A percentile compares a stretch with the other conserved stretches of the same genome.
phyloP scores from a whole-genome alignment of 176 grass and related monocot species.

The Poa pratensis region DNA sequence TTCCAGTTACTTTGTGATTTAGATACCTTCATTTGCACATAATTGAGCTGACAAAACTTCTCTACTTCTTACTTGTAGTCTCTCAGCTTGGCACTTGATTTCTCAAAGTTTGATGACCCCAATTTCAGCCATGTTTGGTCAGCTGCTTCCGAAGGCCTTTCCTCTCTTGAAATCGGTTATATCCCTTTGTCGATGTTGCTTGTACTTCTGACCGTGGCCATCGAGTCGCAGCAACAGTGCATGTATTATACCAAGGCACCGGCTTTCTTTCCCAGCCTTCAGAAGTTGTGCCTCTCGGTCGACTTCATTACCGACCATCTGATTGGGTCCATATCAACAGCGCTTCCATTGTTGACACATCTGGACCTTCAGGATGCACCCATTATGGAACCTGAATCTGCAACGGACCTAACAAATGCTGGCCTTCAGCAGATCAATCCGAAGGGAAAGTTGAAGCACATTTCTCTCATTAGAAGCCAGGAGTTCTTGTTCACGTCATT shows the following conservation, averaged over 20 bases:
- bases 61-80: conserved; percentile 53
- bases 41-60: conserved; percentile 22
- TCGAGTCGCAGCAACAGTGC: conserved; percentile 42
- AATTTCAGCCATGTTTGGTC: conserved; percentile 76
- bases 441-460: conserved; percentile 79
- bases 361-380: conserved; percentile 95
- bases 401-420: conserved; percentile 87
- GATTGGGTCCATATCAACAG: conserved; percentile 73
- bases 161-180: conserved; percentile 87
- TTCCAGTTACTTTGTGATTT: neutral
- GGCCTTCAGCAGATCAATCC: conserved; percentile 90
- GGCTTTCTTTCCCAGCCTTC: conserved; percentile 77
- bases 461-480: conserved; percentile 90
- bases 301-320: conserved; percentile 90
- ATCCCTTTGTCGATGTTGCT: conserved; percentile 87
- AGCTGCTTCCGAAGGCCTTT: conserved; percentile 61
- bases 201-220: conserved; percentile 52
- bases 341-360: conserved; percentile 69
- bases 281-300: conserved; percentile 76
- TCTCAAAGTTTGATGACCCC: conserved; percentile 78
- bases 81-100: conserved; percentile 79
- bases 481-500: conserved; percentile 89
- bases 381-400: conserved; percentile 66
- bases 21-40: neutral
- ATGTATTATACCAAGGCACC: conserved; percentile 48